phyloP scores from a whole-genome alignment of 306 rosid genomes.

The Pueraria montana region DNA sequence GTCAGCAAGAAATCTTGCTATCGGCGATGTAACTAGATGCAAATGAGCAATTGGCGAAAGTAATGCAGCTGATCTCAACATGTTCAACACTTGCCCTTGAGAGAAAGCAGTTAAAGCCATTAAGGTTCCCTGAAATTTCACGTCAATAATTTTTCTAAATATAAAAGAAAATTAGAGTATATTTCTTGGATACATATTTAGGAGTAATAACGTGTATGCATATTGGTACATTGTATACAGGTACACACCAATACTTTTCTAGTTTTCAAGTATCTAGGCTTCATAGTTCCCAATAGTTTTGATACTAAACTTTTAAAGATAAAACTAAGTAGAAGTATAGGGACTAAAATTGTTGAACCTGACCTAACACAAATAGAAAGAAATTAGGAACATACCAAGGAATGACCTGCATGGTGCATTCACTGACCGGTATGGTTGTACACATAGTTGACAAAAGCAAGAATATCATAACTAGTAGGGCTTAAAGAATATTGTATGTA shows the following conservation, averaged over 20 bases:
- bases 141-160: no score
- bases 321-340: no score
- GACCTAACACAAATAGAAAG: not conserved
- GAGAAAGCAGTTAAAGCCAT: constrained; percentile 71
- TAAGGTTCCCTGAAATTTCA: constrained; percentile 75
- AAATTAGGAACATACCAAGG: constrained; percentile 57
- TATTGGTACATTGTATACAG: no score
- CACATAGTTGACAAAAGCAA: constrained; percentile 74
- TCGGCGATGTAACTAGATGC: constrained; percentile 56
- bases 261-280: no score
- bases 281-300: no score
- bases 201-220: no score
- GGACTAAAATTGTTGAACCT: not conserved
- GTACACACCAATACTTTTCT: no score
- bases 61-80: constrained; percentile 76
- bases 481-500: no score
- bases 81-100: constrained; percentile 50
- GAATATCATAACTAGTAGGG: constrained; percentile 73
- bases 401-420: constrained; percentile 80
- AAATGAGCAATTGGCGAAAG: constrained; percentile 83
- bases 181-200: not conserved
- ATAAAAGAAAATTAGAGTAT: not conserved
- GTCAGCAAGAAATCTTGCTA: constrained; percentile 59
- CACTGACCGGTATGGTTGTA: constrained; percentile 63
- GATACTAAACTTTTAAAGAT: no score